Evolutionary conservation across 371 early-diverging fungal species (phyloP).

Genomic region (Mucor saturninus): DNA sequence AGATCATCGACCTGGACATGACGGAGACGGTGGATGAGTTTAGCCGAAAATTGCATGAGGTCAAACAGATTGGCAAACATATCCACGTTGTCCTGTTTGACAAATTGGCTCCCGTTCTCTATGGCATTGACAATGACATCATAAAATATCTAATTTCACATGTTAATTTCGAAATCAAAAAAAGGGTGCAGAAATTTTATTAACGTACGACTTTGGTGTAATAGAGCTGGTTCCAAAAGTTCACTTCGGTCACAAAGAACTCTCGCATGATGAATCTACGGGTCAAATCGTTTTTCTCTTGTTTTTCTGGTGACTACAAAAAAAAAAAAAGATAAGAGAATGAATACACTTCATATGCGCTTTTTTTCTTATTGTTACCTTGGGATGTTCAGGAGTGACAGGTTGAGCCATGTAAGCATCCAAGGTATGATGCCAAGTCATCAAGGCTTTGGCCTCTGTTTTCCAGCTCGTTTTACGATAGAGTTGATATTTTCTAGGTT

Average conservation of each 20-base stretch:
- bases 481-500: constrained; percentile 30
- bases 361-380: neutral
- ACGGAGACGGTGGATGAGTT: constrained; percentile 35
- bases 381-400: neutral
- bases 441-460: constrained; percentile 40
- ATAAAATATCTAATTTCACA: constrained; percentile 32
- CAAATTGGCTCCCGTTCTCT: constrained; percentile 22
- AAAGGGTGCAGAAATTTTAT: neutral
- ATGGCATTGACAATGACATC: constrained; percentile 32
- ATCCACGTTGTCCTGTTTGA: constrained; percentile 25
- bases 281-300: constrained; percentile 29
- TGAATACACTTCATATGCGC: neutral
- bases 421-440: constrained; percentile 37
- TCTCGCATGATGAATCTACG: constrained; percentile 45
- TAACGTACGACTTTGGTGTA: constrained; percentile 46
- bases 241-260: constrained; percentile 49
- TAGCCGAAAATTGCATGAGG: constrained; percentile 40
- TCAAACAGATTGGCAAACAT: constrained; percentile 42
- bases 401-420: constrained; percentile 8
- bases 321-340: neutral
- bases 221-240: constrained; percentile 49
- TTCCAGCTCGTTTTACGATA: constrained; percentile 31
- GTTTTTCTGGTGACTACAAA: constrained; percentile 15
- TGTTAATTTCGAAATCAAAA: neutral
- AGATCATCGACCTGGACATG: constrained; percentile 20